Evolutionary conservation across 73 alveolate genomes (phyloP).

Genomic region (Uronychia binucleata): DNA sequence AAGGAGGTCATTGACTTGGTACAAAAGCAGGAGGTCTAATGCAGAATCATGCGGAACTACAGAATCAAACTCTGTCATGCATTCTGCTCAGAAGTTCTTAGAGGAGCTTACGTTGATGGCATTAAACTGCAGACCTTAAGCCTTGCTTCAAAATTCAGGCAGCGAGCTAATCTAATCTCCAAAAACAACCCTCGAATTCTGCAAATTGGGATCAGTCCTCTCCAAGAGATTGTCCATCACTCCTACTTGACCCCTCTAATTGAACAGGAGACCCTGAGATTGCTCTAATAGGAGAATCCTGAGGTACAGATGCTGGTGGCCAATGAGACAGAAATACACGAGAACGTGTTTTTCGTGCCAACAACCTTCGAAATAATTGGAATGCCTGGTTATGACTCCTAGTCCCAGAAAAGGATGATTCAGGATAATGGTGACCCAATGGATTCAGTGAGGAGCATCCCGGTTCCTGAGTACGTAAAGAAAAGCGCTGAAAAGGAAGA

Average conservation of each 20-base stretch:
- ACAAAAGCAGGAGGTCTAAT: constrained; percentile 17
- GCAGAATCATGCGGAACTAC: constrained; percentile 28
- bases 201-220: neutral
- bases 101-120: constrained; percentile 31
- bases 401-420: neutral
- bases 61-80: constrained; percentile 22
- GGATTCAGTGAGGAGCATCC: neutral
- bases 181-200: constrained; percentile 2
- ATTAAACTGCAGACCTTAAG: constrained; percentile 5
- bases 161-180: constrained; percentile 25
- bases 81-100: constrained; percentile 42
- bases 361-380: neutral
- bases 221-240: neutral
- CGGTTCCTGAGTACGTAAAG: neutral
- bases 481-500: neutral
- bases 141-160: constrained; percentile 13
- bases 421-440: neutral
- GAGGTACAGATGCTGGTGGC: neutral
- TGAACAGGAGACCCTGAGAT: neutral
- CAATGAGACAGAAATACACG: neutral
- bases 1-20: neutral
- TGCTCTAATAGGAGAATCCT: neutral
- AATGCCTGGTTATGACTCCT: neutral
- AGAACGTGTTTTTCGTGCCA: neutral
- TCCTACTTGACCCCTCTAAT: neutral